Base-by-base conservation (phyloP, 2,329 filamentous ascomycete species). In the Sphaerostilbella broomeana region DNA sequence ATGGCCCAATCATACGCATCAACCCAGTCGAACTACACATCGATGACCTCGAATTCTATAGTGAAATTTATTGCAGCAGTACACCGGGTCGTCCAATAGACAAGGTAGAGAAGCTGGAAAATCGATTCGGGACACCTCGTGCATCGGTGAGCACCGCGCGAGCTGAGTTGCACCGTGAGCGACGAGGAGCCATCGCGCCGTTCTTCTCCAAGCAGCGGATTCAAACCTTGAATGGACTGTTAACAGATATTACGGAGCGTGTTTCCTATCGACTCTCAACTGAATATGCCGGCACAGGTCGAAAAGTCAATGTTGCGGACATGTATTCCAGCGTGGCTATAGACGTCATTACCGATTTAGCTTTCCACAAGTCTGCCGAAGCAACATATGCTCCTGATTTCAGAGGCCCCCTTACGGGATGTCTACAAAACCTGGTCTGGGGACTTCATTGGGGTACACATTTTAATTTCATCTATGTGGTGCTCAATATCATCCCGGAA, bases 1-100 rank as follows among this genome's bases (percentile, higher is more conserved):
- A 47, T 27, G 47, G 42, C 12, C 42, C 42, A 5, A 37, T 44
- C 17, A 25, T 44, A 4, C 37, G 42, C 15, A 38, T 44, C 22
- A 41, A 29, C 16, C 42, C 42, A 4, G 18, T 33, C 19, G 42
- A 44, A 25, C 6, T 44, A 7, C 34, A 36, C 15, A 30, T 35
- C n/a, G 13, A 33, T n/a, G 42, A 44, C 20, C 29, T 32, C 2
- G 11, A 18, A 5, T 44, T 35, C 16, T 31, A 27, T 15, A 15
- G 33, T 20, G n/a, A 6, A 5, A 21, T 44, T 11, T 44, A 44
- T 21, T 31, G 24, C 26, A 19, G 6, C 11, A 27, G 32, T 6
- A 16, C 18, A 19, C 11, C 21, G 9, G 15, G n/a, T 16, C 11
- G 29, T 6, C 26, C 26, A 11, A 38, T 17, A 15, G 28, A 32